Evolutionary conservation across 306 rosid species (phyloP).

Genomic region (Casuarina cunninghamiana): DNA sequence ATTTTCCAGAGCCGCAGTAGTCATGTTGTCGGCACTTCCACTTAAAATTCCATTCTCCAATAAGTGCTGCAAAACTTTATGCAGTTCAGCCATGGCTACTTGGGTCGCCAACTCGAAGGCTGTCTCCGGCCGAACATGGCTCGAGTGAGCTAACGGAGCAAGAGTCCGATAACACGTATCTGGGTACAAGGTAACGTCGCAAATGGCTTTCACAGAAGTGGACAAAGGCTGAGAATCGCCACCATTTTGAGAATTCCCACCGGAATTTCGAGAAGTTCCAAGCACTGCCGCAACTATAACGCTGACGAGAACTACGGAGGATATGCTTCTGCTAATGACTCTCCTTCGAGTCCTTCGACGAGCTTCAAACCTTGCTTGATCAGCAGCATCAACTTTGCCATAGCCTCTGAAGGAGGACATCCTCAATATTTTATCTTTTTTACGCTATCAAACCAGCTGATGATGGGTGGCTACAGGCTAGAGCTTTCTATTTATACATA

Average conservation of each 20-base stretch:
- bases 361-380: conserved; percentile 48
- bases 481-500: neutral
- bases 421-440: conserved; percentile 8
- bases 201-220: conserved; percentile 60
- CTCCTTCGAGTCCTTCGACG: conserved; percentile 49
- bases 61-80: conserved; percentile 34
- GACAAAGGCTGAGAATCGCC: conserved; percentile 14
- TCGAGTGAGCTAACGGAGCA: conserved; percentile 30
- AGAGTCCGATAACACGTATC: conserved; percentile 53
- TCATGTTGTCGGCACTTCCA: conserved; percentile 19
- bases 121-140: conserved; percentile 45
- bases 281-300: conserved; percentile 46
- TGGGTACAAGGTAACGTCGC: conserved; percentile 67
- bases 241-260: conserved; percentile 16
- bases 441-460: neutral
- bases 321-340: conserved; percentile 47
- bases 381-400: conserved; percentile 51
- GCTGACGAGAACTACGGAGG: conserved; percentile 48
- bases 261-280: conserved; percentile 25
- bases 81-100: conserved; percentile 48
- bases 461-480: neutral
- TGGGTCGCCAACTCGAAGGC: conserved; percentile 46
- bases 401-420: conserved; percentile 53
- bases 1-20: conserved; percentile 42
- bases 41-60: conserved; percentile 30